phyloP scores from a whole-genome alignment of 2,329 filamentous ascomycete species.

The Calonectria fujianensis region DNA sequence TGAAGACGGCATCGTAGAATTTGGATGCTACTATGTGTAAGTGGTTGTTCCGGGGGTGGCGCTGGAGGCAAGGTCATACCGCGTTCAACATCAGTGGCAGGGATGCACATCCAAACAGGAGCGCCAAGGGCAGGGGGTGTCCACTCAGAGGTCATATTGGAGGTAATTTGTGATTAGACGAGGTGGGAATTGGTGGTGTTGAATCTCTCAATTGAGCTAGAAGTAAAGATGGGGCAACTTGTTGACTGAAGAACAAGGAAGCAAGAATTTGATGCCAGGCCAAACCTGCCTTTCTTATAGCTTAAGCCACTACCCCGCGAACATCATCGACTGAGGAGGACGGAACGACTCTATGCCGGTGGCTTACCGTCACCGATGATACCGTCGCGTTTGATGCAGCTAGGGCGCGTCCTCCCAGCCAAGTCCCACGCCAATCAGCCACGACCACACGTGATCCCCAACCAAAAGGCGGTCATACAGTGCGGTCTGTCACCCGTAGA shows the following conservation, averaged over 20 bases:
- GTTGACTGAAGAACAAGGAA: constrained; percentile 26
- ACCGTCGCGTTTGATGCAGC: constrained; percentile 47
- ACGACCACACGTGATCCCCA: constrained; percentile 46
- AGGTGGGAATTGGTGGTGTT: neutral
- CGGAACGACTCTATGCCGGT: constrained; percentile 47
- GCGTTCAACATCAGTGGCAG: constrained; percentile 54
- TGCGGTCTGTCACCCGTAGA: constrained; percentile 16
- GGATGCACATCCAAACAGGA: constrained; percentile 56
- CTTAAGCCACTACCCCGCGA: constrained; percentile 25
- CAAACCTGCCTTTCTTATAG: constrained; percentile 45
- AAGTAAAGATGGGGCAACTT: neutral
- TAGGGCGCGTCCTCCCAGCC: constrained; percentile 46
- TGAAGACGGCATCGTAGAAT: constrained; percentile 57
- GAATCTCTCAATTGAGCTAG: neutral
- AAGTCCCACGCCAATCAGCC: constrained; percentile 43
- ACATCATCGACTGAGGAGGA: constrained; percentile 28
- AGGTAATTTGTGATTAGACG: neutral
- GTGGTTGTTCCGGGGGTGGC: neutral
- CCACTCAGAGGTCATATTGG: constrained; percentile 54
- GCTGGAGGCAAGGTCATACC: constrained; percentile 45
- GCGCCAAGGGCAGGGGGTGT: constrained; percentile 56
- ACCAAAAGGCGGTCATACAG: constrained; percentile 28
- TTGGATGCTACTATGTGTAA: constrained; percentile 46
- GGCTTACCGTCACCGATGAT: constrained; percentile 47
- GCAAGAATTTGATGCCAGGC: constrained; percentile 27